Base-by-base conservation (phyloP, 2,329 filamentous ascomycete species). In the Ophiostoma fasciatum region DNA sequence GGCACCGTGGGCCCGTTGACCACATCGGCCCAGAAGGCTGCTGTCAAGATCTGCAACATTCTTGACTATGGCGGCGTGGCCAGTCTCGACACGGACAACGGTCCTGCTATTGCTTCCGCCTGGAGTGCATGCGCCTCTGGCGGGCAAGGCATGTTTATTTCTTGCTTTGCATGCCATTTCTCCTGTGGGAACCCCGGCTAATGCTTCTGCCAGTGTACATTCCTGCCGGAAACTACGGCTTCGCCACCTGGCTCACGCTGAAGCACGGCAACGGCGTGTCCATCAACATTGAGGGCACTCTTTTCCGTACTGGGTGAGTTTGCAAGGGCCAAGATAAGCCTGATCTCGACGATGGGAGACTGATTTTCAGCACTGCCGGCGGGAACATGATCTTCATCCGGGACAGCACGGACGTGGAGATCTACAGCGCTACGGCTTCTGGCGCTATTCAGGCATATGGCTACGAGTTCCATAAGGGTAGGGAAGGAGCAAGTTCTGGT, bases 391-490 rank as follows among this genome's bases (percentile, higher is more conserved):
- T 50, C 28, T 45, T 37, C 19, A 49, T 50, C n/a, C 36, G 44
- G 14, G 31, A 47, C 30, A 35, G 37, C 15, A 45, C 40, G 56
- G 62, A 68, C 43, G 61, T 68, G 27, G 65, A 68, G 46, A 44
- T 68, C 33, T 67, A 59, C 36, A 64, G 56, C 37, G 42, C 41
- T 20, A 47, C 42, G 4, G 60, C 60, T 13, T 57, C 57, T 33
- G 64, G 64, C 12, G 63, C 63, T 23, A 53, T 68, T n/a, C 64
- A 68, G 47, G 64, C 61, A 17, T 56, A 61, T 40, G 64, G 64
- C 11, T 68, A 62, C 42, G 49, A 60, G 40, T 60, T 63, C 44
- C 63, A 66, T 48, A 50, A 52, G 15, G 33, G 42, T n/a, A n/a
- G n/a, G n/a, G n/a, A n/a, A n/a, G n/a, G n/a, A n/a, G n/a, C n/a